A percentile compares a stretch with the other conserved stretches of the same genome.
These are phyloP conservation scores for Magnusiomyces suaveolens DNA, from an alignment of 1,139 yeast genomes.

Conservation along the genomic window DNA sequence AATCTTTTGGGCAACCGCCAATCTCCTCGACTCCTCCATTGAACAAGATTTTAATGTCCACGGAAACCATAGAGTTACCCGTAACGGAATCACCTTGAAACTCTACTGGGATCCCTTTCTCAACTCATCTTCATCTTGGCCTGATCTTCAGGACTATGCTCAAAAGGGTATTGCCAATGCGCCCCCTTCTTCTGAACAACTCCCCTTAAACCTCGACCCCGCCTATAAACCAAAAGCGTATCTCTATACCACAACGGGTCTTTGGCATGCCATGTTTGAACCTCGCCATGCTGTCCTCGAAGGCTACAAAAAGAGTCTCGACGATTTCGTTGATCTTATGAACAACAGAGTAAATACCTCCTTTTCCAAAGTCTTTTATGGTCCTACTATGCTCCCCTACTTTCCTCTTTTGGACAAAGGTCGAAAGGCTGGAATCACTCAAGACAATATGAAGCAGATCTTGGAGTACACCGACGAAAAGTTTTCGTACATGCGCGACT, in stretches of 20 bases:
- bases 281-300: conserved; percentile 8
- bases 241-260: conserved; percentile 13
- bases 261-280: conserved; percentile 15
- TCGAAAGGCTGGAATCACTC: conserved; percentile 4
- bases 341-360: conserved; percentile 4
- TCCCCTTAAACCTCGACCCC: neutral
- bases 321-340: conserved; percentile 6
- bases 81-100: conserved; percentile 4
- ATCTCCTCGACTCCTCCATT: conserved; percentile 2
- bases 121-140: conserved; percentile 1
- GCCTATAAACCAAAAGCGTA: neutral
- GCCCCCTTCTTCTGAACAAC: neutral
- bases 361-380: conserved; percentile 11
- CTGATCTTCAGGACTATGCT: conserved; percentile 1
- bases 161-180: neutral
- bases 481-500: conserved; percentile 6
- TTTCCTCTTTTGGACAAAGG: conserved; percentile 8
- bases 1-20: conserved; percentile 8
- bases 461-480: conserved; percentile 7
- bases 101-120: conserved; percentile 9
- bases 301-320: conserved; percentile 7
- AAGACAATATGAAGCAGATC: conserved; percentile 7
- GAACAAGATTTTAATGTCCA: conserved; percentile 5
- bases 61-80: neutral
- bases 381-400: conserved; percentile 12